phyloP scores from a whole-genome alignment of 176 grass and related monocot genomes.

The Luzula sylvatica region DNA sequence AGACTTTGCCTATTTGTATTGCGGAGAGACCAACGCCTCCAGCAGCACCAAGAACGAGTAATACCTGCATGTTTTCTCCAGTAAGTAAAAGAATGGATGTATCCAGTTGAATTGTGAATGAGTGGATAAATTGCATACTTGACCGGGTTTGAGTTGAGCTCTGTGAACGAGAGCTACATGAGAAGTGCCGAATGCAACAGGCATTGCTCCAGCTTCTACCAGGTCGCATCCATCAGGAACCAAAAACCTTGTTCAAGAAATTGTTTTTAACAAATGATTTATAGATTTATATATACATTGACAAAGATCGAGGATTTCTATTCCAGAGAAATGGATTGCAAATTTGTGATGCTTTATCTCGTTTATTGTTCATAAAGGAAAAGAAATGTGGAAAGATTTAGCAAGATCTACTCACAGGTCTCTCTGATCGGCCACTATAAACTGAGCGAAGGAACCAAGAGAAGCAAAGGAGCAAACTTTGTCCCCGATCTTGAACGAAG shows the following conservation, averaged over 20 bases:
- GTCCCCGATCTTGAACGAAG: conserved; percentile 44
- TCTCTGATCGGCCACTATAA: conserved; percentile 66
- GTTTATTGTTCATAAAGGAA: neutral
- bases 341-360: neutral
- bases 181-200: conserved; percentile 87
- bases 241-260: conserved; percentile 36
- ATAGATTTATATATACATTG: neutral
- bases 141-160: conserved; percentile 74
- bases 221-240: conserved; percentile 89
- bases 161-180: conserved; percentile 79
- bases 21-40: conserved; percentile 84
- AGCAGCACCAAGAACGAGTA: conserved; percentile 96
- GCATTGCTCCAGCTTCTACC: conserved; percentile 67
- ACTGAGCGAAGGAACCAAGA: conserved; percentile 52
- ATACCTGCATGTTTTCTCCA: conserved; percentile 44
- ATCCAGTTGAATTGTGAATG: neutral
- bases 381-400: neutral
- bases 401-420: conserved; percentile 33
- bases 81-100: neutral
- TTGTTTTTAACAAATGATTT: neutral
- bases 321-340: neutral
- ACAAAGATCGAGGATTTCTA: neutral
- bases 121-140: conserved; percentile 28
- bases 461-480: conserved; percentile 48
- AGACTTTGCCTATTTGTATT: conserved; percentile 97